Evolutionary conservation across 2,329 filamentous ascomycete genomes (phyloP).

Genomic region (Xylariaceae sp.): DNA sequence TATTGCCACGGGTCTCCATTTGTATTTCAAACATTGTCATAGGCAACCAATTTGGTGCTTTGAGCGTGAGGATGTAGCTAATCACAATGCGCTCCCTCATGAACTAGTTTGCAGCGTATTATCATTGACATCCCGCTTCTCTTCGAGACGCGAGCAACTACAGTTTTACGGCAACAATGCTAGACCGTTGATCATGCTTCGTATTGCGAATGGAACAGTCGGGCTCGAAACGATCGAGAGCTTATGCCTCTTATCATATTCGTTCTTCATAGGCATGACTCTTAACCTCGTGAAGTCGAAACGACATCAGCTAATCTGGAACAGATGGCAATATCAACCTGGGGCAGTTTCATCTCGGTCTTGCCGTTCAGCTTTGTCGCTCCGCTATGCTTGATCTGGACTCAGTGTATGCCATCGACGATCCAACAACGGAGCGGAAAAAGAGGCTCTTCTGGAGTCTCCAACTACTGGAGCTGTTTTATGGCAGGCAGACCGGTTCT

Average conservation of each 20-base stretch:
- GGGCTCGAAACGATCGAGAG: constrained; percentile 18
- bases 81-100: constrained; percentile 16
- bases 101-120: constrained; percentile 19
- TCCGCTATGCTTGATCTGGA: constrained; percentile 19
- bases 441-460: constrained; percentile 20
- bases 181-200: constrained; percentile 18
- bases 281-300: not conserved
- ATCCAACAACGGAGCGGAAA: constrained; percentile 13
- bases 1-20: constrained; percentile 14
- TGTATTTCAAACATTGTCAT: constrained; percentile 20
- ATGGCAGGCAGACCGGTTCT: constrained; percentile 17
- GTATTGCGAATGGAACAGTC: constrained; percentile 18
- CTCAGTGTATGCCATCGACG: constrained; percentile 11
- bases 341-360: constrained; percentile 18
- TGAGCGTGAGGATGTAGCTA: constrained; percentile 16
- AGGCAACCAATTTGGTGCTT: constrained; percentile 21
- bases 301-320: constrained; percentile 4
- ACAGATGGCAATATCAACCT: constrained; percentile 20
- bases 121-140: constrained; percentile 16
- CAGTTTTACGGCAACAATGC: constrained; percentile 19
- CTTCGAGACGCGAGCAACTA: constrained; percentile 13
- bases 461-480: constrained; percentile 17
- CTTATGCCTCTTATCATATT: constrained; percentile 18
- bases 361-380: constrained; percentile 18
- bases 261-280: constrained; percentile 15